A percentile compares a stretch with the other conserved stretches of the same genome.
Conservation (phyloP, 352 stramenopile genomes). For the Thraustochytrium sp. region DNA sequence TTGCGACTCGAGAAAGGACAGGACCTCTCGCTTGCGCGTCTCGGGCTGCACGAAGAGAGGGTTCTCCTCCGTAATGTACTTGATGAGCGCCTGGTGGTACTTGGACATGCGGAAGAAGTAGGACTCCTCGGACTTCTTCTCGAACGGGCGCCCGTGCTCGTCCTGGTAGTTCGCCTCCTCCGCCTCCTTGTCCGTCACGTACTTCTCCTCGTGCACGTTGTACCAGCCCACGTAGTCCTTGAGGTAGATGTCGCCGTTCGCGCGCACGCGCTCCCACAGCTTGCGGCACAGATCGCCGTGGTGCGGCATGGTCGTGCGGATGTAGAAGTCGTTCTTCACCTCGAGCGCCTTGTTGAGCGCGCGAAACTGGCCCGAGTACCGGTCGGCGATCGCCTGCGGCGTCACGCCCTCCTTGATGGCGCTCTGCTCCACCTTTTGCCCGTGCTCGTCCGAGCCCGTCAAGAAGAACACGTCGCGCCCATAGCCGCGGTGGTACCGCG, state of each 20-base stretch:
- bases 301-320: slow-evolving; percentile 87
- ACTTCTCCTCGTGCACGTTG: slow-evolving; percentile 96
- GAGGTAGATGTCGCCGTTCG: slow-evolving; percentile 92
- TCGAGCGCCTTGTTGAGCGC: slow-evolving; percentile 68
- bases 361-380: slow-evolving; percentile 76
- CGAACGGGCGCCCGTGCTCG: slow-evolving; percentile 53
- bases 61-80: slow-evolving; percentile 84
- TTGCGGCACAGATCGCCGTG: slow-evolving; percentile 90
- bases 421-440: slow-evolving; percentile 97
- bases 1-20: slow-evolving; percentile 83
- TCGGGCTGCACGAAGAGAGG: slow-evolving; percentile 93
- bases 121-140: slow-evolving; percentile 94
- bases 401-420: slow-evolving; percentile 78
- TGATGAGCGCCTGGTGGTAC: slow-evolving; percentile 87
- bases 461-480: slow-evolving; percentile 63
- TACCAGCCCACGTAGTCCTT: slow-evolving; percentile 92
- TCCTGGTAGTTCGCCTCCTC: slow-evolving; percentile 90
- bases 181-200: slow-evolving; percentile 95
- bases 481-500: slow-evolving; percentile 81
- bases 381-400: slow-evolving; percentile 91
- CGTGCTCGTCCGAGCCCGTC: slow-evolving; percentile 93
- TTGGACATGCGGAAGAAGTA: slow-evolving; percentile 99
- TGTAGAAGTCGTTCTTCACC: slow-evolving; percentile 80
- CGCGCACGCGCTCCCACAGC: slow-evolving; percentile 81
- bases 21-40: slow-evolving; percentile 84